These are phyloP conservation scores for Xylaria venustula DNA, from an alignment of 495 filamentous ascomycete species.

Conservation along the genomic window DNA sequence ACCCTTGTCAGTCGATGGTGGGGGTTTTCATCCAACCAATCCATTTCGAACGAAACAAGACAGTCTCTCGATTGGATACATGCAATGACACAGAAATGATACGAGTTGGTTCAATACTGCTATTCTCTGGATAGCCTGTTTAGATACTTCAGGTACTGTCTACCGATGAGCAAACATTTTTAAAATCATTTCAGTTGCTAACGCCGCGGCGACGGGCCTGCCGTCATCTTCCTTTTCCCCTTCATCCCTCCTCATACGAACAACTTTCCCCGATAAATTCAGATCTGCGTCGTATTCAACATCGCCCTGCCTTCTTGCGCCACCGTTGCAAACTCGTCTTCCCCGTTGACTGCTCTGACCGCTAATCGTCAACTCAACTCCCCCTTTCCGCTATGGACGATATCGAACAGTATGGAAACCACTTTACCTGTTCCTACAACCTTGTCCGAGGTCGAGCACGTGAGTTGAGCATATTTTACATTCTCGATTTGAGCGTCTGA, in stretches of 20 bases:
- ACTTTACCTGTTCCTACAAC: constrained; percentile 19
- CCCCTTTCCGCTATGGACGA: constrained; percentile 26
- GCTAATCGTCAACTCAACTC: neutral
- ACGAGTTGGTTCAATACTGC: neutral
- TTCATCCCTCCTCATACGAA: too few relatives aligned
- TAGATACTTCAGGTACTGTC: too few relatives aligned
- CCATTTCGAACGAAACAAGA: neutral
- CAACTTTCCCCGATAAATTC: neutral
- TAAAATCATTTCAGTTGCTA: neutral
- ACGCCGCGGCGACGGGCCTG: neutral
- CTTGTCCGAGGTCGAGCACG: constrained; percentile 27
- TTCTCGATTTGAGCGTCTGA: neutral
- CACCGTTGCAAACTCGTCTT: neutral
- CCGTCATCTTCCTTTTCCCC: too few relatives aligned
- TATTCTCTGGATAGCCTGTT: too few relatives aligned
- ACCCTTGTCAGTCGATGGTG: neutral
- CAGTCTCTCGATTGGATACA: neutral
- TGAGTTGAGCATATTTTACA: constrained; percentile 12
- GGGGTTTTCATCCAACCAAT: neutral
- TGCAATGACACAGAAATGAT: neutral
- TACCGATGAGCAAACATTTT: too few relatives aligned
- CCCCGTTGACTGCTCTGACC: neutral
- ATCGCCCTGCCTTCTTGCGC: neutral
- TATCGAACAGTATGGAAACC: constrained; percentile 24
- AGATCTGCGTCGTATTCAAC: neutral